These are phyloP conservation scores for Rhizopogon vulgaris DNA, from an alignment of 768 basidiomycete genomes.

Conservation along the genomic window DNA sequence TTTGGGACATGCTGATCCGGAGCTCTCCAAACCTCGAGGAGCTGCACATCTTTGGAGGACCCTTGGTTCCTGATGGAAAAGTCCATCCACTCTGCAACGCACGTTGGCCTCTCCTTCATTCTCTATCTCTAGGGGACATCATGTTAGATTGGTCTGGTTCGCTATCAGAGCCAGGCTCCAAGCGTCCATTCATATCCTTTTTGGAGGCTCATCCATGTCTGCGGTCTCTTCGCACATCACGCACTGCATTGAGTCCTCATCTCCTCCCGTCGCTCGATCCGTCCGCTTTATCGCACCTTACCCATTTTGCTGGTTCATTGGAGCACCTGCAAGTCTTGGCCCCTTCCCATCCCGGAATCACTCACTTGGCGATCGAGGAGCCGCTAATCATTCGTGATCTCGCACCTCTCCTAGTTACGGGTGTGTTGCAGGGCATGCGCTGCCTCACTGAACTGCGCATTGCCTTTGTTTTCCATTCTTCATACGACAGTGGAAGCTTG, in stretches of 20 bases:
- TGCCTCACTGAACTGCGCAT: conserved; percentile 55
- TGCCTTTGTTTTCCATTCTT: conserved; percentile 62
- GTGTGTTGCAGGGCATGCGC: conserved; percentile 51
- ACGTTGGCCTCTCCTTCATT: conserved; percentile 61
- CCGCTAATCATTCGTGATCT: conserved; percentile 63
- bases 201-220: conserved; percentile 59
- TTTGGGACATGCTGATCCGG: conserved; percentile 69
- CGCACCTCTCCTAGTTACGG: conserved; percentile 54
- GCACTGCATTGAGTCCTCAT: conserved; percentile 45
- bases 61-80: conserved; percentile 34
- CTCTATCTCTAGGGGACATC: conserved; percentile 60
- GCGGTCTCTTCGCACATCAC: conserved; percentile 43
- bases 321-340: conserved; percentile 61
- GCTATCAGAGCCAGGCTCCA: conserved; percentile 26
- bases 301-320: conserved; percentile 60
- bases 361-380: conserved; percentile 57
- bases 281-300: conserved; percentile 42
- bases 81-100: conserved; percentile 50
- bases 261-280: conserved; percentile 46
- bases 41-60: conserved; percentile 37
- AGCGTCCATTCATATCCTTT: conserved; percentile 59
- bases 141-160: conserved; percentile 43
- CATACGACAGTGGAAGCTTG: conserved; percentile 68
- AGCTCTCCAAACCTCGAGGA: conserved; percentile 64
- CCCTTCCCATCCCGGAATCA: conserved; percentile 39